Conservation (phyloP, 2,329 filamentous ascomycete genomes). For the Ceratocystis ficicola region DNA sequence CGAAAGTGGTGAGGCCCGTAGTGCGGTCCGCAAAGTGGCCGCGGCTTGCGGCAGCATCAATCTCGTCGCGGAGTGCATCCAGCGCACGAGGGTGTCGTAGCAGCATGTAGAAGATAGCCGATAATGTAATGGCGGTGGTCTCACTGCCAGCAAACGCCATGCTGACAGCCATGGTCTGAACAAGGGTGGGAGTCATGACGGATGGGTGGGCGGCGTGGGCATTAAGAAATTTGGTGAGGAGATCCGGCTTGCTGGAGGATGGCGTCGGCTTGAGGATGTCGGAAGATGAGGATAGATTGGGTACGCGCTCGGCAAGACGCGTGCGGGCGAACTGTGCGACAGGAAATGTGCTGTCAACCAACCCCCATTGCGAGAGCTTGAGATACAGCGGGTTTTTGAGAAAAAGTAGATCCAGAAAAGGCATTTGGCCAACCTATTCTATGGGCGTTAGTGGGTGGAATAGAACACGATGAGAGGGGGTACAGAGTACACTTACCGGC, state of each 20-base stretch:
- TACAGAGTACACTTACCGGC: slow-evolving; percentile 38
- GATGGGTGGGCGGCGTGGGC: slow-evolving; percentile 54
- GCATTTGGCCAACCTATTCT: slow-evolving; percentile 57
- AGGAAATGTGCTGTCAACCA: slow-evolving; percentile 57
- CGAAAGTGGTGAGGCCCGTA: slow-evolving; percentile 55
- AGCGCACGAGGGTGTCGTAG: slow-evolving; percentile 50
- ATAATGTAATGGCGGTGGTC: slow-evolving; percentile 64
- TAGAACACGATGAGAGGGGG: neutral
- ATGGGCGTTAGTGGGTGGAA: neutral
- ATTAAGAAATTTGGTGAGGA: slow-evolving; percentile 61
- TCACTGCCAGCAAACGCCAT: slow-evolving; percentile 67
- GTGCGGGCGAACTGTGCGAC: slow-evolving; percentile 59
- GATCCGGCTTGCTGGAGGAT: slow-evolving; percentile 39
- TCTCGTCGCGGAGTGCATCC: slow-evolving; percentile 44
- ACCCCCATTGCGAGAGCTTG: slow-evolving; percentile 52
- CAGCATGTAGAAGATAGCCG: slow-evolving; percentile 61
- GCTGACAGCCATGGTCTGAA: slow-evolving; percentile 58
- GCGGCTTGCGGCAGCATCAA: slow-evolving; percentile 45
- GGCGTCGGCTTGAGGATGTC: slow-evolving; percentile 25
- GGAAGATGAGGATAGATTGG: slow-evolving; percentile 29
- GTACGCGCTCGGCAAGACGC: slow-evolving; percentile 53
- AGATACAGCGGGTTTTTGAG: slow-evolving; percentile 65
- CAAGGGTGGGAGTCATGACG: slow-evolving; percentile 58
- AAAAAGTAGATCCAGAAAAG: slow-evolving; percentile 54
- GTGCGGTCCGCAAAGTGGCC: slow-evolving; percentile 41